These are phyloP conservation scores for Castanea crenata DNA, from an alignment of 306 rosid genomes.

Conservation along the genomic window DNA sequence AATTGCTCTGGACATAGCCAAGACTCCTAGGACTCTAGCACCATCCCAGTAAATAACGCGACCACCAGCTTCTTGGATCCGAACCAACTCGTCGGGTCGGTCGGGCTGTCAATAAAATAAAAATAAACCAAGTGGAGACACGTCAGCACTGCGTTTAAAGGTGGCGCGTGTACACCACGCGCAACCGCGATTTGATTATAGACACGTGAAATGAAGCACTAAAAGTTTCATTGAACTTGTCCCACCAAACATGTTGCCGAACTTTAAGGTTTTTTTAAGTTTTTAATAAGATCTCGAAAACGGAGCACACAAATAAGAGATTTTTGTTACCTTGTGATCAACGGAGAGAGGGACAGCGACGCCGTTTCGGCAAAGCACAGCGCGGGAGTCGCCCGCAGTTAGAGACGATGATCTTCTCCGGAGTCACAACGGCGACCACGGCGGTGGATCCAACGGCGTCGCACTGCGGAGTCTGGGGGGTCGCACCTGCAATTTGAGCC, in stretches of 20 bases:
- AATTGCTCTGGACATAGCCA: constrained; percentile 91
- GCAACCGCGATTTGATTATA: not conserved
- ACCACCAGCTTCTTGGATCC: constrained; percentile 79
- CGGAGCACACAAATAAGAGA: not conserved
- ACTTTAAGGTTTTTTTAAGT: not conserved
- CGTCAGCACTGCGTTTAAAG: not conserved
- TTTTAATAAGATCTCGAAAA: not conserved
- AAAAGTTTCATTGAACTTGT: not conserved
- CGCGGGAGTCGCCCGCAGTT: constrained; percentile 98
- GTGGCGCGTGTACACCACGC: not conserved
- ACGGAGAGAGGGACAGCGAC: constrained; percentile 68
- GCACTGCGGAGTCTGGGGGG: constrained; percentile 60
- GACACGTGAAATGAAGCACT: constrained; percentile 1
- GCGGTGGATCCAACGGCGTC: constrained; percentile 97
- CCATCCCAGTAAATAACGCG: constrained; percentile 94
- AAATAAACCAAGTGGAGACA: not conserved
- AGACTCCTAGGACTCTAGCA: constrained; percentile 78
- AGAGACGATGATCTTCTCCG: constrained; percentile 63
- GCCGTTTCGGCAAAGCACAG: constrained; percentile 76
- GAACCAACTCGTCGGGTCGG: constrained; percentile 75
- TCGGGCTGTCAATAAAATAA: constrained; percentile 58
- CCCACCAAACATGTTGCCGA: not conserved
- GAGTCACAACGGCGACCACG: constrained; percentile 48
- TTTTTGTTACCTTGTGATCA: constrained; percentile 70
- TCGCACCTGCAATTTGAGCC: constrained; percentile 45